These are phyloP conservation scores for Jackrogersella minutella DNA, from an alignment of 495 filamentous ascomycete species.

Conservation along the genomic window DNA sequence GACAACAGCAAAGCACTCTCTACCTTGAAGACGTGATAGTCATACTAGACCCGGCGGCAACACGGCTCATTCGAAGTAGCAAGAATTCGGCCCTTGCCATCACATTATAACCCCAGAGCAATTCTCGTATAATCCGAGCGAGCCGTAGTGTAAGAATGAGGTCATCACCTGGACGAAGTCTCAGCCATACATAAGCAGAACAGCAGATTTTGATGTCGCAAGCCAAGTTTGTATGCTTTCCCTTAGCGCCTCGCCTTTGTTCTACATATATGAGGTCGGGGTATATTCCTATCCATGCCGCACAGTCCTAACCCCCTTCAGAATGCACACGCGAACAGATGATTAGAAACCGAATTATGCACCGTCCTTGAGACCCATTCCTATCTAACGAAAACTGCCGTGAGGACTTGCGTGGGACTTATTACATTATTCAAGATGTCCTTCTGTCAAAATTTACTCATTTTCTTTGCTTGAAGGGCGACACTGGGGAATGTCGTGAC, in stretches of 20 bases:
- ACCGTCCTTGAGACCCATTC: constrained; percentile 6
- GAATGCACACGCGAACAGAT: constrained; percentile 18
- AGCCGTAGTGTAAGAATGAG: background rate
- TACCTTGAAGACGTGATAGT: background rate
- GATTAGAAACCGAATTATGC: constrained; percentile 32
- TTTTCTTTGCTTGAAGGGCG: constrained; percentile 18
- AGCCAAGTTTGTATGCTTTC: constrained; percentile 13
- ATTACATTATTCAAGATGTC: constrained; percentile 18
- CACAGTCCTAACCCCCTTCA: constrained; percentile 13
- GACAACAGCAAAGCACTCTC: background rate
- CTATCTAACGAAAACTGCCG: constrained; percentile 8
- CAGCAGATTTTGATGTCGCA: constrained; percentile 1
- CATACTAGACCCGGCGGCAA: background rate
- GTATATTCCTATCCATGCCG: constrained; percentile 40
- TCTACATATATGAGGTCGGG: constrained; percentile 28
- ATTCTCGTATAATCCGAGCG: background rate
- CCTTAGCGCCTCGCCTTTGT: constrained; percentile 33
- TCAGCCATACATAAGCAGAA: constrained; percentile 2
- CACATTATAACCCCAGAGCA: background rate
- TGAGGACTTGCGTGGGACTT: background rate
- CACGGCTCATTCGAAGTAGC: background rate
- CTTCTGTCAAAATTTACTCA: background rate
- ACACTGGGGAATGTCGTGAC: constrained; percentile 8
- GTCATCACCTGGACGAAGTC: constrained; percentile 1
- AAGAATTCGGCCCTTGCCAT: background rate